Evolutionary conservation across 352 stramenopile genomes (phyloP).

Genomic region (Globisporangium viniferum): DNA sequence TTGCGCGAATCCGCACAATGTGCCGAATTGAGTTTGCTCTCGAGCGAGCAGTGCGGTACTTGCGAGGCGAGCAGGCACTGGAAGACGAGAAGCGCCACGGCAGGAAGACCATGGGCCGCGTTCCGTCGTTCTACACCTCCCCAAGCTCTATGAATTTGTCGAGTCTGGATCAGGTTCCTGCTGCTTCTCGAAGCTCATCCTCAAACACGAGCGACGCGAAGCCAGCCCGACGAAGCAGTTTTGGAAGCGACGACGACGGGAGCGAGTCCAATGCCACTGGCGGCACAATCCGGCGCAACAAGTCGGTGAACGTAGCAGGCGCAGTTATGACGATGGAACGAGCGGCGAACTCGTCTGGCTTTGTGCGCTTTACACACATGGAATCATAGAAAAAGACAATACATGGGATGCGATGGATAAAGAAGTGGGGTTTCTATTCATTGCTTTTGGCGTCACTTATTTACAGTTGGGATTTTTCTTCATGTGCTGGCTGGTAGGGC

Average conservation of each 20-base stretch:
- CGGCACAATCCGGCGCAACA: slow-evolving; percentile 56
- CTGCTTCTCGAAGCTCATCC: slow-evolving; percentile 17
- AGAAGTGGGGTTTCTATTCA: background rate
- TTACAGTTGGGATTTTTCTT: background rate
- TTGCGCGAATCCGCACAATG: slow-evolving; percentile 95
- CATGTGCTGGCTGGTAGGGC: background rate
- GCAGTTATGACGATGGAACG: slow-evolving; percentile 81
- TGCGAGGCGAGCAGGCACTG: slow-evolving; percentile 77
- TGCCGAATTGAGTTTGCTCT: slow-evolving; percentile 96
- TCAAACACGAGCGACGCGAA: slow-evolving; percentile 3
- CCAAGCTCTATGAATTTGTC: slow-evolving; percentile 83
- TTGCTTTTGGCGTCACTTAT: background rate
- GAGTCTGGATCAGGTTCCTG: slow-evolving; percentile 50
- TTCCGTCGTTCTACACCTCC: slow-evolving; percentile 88
- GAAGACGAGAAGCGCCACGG: slow-evolving; percentile 73
- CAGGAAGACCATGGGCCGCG: slow-evolving; percentile 68
- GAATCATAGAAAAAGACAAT: slow-evolving; percentile 28
- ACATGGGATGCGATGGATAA: background rate
- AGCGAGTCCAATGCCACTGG: background rate
- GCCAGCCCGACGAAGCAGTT: slow-evolving; percentile 4
- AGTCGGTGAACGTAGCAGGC: slow-evolving; percentile 75
- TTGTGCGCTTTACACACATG: slow-evolving; percentile 32
- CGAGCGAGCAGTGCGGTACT: slow-evolving; percentile 84
- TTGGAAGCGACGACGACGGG: slow-evolving; percentile 19
- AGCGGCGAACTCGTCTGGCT: slow-evolving; percentile 24